Conservation (phyloP, 2,329 filamentous ascomycete species). For the Torrubiella hemipterigena region DNA sequence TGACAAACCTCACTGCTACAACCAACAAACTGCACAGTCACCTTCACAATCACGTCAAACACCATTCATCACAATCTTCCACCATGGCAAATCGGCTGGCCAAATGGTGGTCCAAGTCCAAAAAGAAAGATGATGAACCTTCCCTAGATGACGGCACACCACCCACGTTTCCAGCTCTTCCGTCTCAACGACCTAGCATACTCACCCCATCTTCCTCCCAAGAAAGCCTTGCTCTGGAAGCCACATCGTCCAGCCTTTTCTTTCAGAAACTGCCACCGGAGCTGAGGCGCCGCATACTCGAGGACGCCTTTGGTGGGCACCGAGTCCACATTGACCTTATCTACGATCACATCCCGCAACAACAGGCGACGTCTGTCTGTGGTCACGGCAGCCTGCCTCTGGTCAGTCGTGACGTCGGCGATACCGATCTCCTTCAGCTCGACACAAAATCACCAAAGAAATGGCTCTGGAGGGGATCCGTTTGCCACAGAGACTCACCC, state of each 20-base stretch:
- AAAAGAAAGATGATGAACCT: too few relatives aligned
- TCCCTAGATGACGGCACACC: too few relatives aligned
- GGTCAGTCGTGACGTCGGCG: conserved; percentile 2
- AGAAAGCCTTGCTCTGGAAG: neutral
- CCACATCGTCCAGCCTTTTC: conserved; percentile 11
- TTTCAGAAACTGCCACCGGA: conserved; percentile 20
- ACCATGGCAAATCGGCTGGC: too few relatives aligned
- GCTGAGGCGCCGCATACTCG: conserved; percentile 18
- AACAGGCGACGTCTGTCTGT: neutral
- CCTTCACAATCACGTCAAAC: too few relatives aligned
- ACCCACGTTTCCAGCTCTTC: too few relatives aligned
- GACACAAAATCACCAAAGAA: conserved; percentile 6
- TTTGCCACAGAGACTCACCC: conserved; percentile 13
- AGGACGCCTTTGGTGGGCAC: conserved; percentile 11
- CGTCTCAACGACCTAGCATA: too few relatives aligned
- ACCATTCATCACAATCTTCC: too few relatives aligned
- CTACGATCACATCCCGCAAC: conserved; percentile 7
- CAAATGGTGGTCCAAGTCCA: too few relatives aligned
- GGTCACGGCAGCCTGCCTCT: conserved; percentile 2
- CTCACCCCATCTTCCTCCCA: neutral
- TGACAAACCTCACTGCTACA: too few relatives aligned
- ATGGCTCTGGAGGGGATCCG: conserved; percentile 14
- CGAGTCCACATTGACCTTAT: conserved; percentile 14
- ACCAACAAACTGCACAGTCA: too few relatives aligned
- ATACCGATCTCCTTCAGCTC: conserved; percentile 1